Evolutionary conservation across 805 yeast genomes (phyloP).

Genomic region (Yarrowia hollandica): DNA sequence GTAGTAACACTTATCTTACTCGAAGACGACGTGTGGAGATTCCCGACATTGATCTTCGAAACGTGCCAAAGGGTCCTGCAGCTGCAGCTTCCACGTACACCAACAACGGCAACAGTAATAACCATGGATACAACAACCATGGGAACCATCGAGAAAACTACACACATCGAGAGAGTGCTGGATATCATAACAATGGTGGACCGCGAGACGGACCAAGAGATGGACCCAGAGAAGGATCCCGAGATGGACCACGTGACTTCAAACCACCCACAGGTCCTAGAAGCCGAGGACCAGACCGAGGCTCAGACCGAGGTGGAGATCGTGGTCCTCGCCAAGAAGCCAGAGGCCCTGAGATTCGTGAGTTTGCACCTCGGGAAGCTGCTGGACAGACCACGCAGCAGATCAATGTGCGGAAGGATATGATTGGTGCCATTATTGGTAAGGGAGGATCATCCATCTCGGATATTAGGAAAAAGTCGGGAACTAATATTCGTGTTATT

Average conservation of each 20-base stretch:
- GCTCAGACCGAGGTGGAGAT: background rate
- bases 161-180: background rate
- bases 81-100: background rate
- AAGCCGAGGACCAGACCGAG: background rate
- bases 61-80: background rate
- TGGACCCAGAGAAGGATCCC: background rate
- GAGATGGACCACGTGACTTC: conserved; percentile 11
- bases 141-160: background rate
- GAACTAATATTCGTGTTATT: conserved; percentile 72
- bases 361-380: conserved; percentile 25
- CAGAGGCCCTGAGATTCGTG: conserved; percentile 13
- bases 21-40: conserved; percentile 14
- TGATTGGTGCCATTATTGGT: conserved; percentile 83
- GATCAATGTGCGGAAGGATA: conserved; percentile 70
- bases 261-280: conserved; percentile 9
- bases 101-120: conserved; percentile 17
- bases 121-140: conserved; percentile 27
- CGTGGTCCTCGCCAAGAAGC: conserved; percentile 29
- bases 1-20: conserved; percentile 30
- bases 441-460: conserved; percentile 81
- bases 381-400: conserved; percentile 53
- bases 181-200: conserved; percentile 13
- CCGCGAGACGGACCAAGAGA: background rate
- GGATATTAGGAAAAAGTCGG: conserved; percentile 71
- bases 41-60: background rate